Evolutionary conservation across 2,329 filamentous ascomycete genomes (phyloP), one percentile per base, ranked within the genome.

Genomic region (Botrytis squamosa): DNA sequence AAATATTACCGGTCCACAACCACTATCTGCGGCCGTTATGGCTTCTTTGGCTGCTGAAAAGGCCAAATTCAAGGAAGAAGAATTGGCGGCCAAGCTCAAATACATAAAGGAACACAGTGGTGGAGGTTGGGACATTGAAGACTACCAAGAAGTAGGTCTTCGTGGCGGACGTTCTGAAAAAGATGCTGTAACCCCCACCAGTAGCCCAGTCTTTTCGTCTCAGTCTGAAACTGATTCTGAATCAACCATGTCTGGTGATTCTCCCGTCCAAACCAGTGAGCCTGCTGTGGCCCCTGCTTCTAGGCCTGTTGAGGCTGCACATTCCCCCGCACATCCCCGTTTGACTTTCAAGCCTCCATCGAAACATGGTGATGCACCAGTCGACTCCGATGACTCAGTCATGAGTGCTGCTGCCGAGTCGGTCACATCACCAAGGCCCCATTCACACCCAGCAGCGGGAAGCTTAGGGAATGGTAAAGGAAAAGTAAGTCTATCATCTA

Each of bases 1-100:
- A 14, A 16, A 40, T 1, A n/a, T 0, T n/a, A n/a, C 25, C 2
- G 36, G 3, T 4, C 22, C 25, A 18, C 36, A 22, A 16, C 22
- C 25, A n/a, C 14, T 63, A 0, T 40, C 36, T 2, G 36, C 60
- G 12, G 36, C 60, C 5, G 25, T 40, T n/a, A n/a, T 63, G 36
- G 36, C 60, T 40, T 40, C 60, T n/a, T 18, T 63, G 12, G 60
- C 60, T 40, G 36, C 60, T n/a, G 60, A 63, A 4, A 40, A 63
- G 1, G 60, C 60, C 14, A 63, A 63, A 18, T 62, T 4, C 36
- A 25, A 62, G 36, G 36, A 40, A 5, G 60, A 63, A 16, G 36
- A 40, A n/a, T 63, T 63, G 10, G 60, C 6, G 4, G 60, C 60
- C 25, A 63, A 63, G 60, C 60, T 25, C 7, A 22, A 63, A 18